A percentile compares a stretch with the other conserved stretches of the same genome.
These are phyloP conservation scores for Annulohypoxylon maeteangense DNA, from an alignment of 495 filamentous ascomycete genomes.

Conservation along the genomic window DNA sequence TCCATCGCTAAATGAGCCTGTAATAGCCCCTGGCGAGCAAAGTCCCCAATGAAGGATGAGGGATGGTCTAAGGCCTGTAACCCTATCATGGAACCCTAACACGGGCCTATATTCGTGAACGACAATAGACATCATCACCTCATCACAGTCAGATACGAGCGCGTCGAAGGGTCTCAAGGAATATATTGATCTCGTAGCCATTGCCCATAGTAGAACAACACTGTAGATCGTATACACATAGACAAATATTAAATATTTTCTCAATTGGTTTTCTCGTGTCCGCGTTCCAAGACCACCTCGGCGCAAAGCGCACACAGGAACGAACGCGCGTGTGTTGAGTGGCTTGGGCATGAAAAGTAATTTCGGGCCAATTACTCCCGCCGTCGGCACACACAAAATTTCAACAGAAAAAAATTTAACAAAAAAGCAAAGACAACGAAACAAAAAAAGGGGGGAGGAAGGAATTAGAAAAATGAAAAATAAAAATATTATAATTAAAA, in stretches of 20 bases:
- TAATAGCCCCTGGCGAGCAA: slow-evolving; percentile 31
- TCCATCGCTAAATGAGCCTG: slow-evolving; percentile 42
- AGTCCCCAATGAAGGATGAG: slow-evolving; percentile 15
- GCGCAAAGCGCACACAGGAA: slow-evolving; percentile 3
- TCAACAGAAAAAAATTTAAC: slow-evolving; percentile 12
- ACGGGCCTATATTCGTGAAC: slow-evolving; percentile 12
- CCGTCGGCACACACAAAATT: slow-evolving; percentile 38
- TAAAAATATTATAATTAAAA: slow-evolving; percentile 33
- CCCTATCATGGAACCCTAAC: slow-evolving; percentile 43
- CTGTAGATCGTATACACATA: slow-evolving; percentile 11
- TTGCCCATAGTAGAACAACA: not conserved
- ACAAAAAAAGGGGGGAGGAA: slow-evolving; percentile 2
- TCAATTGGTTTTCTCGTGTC: slow-evolving; percentile 26
- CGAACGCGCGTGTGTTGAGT: slow-evolving; percentile 20
- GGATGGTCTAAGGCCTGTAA: slow-evolving; percentile 27
- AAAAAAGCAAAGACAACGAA: slow-evolving; percentile 12
- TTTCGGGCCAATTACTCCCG: slow-evolving; percentile 34
- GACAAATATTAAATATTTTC: too few relatives aligned
- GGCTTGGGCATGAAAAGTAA: slow-evolving; percentile 40
- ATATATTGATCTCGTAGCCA: not conserved
- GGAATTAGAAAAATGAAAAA: slow-evolving; percentile 15
- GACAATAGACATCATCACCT: not conserved
- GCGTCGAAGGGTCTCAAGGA: not conserved
- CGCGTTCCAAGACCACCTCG: slow-evolving; percentile 26
- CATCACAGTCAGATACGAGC: slow-evolving; percentile 13